phyloP scores from a whole-genome alignment of 1,284 basidiomycete species.

The Phylloboletellus chloephorus region DNA sequence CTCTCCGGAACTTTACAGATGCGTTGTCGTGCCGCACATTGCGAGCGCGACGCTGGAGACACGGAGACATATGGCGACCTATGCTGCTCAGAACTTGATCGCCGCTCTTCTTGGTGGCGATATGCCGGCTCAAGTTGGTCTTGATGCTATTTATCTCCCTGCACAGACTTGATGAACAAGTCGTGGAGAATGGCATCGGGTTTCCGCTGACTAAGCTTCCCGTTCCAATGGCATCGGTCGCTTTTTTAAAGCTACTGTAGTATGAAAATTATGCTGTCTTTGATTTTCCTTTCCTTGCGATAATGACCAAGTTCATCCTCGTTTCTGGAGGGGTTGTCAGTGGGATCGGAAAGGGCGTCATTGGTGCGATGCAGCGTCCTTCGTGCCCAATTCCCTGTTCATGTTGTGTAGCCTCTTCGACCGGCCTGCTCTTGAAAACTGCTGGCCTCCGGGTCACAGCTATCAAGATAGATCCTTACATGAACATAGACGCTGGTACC shows the following conservation, averaged over 20 bases:
- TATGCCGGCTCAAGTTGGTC: conserved; percentile 52
- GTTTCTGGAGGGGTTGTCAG: conserved; percentile 91
- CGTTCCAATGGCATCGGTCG: too few relatives aligned
- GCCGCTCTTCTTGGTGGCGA: conserved; percentile 45
- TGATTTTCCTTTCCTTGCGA: conserved; percentile 9
- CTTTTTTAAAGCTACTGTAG: too few relatives aligned
- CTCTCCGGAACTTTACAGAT: conserved; percentile 38
- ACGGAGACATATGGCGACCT: conserved; percentile 73
- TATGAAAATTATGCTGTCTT: background rate
- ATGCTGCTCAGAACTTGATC: conserved; percentile 64
- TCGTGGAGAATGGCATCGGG: too few relatives aligned
- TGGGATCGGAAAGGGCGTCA: conserved; percentile 92
- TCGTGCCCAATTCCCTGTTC: conserved; percentile 25
- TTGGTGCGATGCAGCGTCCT: conserved; percentile 55
- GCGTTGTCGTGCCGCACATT: conserved; percentile 83
- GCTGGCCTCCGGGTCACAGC: conserved; percentile 95
- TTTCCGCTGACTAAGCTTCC: conserved; percentile 19
- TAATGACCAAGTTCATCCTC: conserved; percentile 85
- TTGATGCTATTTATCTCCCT: conserved; percentile 40
- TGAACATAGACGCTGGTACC: conserved; percentile 99
- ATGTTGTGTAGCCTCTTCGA: conserved; percentile 77
- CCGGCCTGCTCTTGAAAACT: conserved; percentile 93
- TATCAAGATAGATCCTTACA: conserved; percentile 99
- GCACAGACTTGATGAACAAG: too few relatives aligned
- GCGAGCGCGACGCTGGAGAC: conserved; percentile 87